phyloP scores from a whole-genome alignment of 306 rosid species.

The Vigna angularis region DNA sequence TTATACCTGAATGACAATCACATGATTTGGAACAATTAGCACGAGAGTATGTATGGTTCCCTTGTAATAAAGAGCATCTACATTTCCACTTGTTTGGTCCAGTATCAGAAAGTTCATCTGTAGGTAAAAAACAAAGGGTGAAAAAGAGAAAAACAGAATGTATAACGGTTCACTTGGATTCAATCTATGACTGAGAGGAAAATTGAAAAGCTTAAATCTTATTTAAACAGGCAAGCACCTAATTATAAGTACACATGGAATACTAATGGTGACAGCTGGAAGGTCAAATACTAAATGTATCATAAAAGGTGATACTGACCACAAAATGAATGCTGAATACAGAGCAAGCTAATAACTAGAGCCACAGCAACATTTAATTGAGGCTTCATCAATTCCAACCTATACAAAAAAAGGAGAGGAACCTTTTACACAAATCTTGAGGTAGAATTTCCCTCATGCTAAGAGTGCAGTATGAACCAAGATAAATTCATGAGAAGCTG shows the following conservation, averaged over 20 bases:
- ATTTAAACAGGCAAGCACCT: background rate
- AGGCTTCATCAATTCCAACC: slow-evolving; percentile 73
- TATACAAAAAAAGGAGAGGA: slow-evolving; percentile 40
- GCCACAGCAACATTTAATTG: slow-evolving; percentile 56
- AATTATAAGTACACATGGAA: background rate
- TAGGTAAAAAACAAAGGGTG: slow-evolving; percentile 40
- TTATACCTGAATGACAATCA: slow-evolving; percentile 80
- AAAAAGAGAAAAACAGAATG: slow-evolving; percentile 37
- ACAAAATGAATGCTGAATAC: slow-evolving; percentile 67
- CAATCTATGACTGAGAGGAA: slow-evolving; percentile 23
- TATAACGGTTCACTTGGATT: slow-evolving; percentile 14
- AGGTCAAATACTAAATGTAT: background rate
- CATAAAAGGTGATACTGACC: slow-evolving; percentile 58
- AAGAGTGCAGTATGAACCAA: slow-evolving; percentile 26
- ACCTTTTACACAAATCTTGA: slow-evolving; percentile 34
- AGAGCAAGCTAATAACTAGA: slow-evolving; percentile 61
- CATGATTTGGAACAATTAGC: slow-evolving; percentile 89
- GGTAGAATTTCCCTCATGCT: slow-evolving; percentile 29
- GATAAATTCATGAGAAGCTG: slow-evolving; percentile 19
- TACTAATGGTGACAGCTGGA: background rate
- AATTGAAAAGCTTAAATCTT: background rate
- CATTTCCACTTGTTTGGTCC: slow-evolving; percentile 75
- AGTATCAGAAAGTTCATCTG: slow-evolving; percentile 60
- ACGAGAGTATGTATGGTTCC: slow-evolving; percentile 54
- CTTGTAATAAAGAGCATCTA: slow-evolving; percentile 63